These are phyloP conservation scores for Corynascus novoguineensis DNA, from an alignment of 495 filamentous ascomycete species.

Conservation along the genomic window DNA sequence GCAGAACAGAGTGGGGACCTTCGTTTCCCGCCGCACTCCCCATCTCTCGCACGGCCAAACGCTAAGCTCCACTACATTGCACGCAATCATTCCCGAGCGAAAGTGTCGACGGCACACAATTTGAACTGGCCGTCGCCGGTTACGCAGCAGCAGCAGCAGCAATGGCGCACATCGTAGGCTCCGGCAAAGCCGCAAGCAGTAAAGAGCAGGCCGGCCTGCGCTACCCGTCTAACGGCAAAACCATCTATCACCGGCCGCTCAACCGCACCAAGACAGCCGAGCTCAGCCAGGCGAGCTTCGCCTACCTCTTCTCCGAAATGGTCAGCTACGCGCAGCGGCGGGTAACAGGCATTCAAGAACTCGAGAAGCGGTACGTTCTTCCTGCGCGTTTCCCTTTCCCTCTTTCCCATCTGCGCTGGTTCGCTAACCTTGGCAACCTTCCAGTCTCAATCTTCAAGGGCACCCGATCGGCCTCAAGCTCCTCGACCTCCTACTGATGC, in stretches of 20 bases:
- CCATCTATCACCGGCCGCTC: slow-evolving; percentile 93
- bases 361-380: slow-evolving; percentile 74
- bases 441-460: slow-evolving; percentile 86
- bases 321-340: slow-evolving; percentile 87
- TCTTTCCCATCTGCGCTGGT: neutral
- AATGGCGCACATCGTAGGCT: slow-evolving; percentile 15
- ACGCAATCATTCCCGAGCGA: too few relatives aligned
- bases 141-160: neutral
- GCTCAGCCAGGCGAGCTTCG: slow-evolving; percentile 86
- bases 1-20: neutral
- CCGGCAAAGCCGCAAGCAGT: slow-evolving; percentile 14
- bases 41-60: too few relatives aligned
- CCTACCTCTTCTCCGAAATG: slow-evolving; percentile 95
- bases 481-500: slow-evolving; percentile 87
- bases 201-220: slow-evolving; percentile 56
- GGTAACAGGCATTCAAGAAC: slow-evolving; percentile 84
- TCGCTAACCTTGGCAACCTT: neutral
- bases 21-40: too few relatives aligned
- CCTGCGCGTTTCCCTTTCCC: slow-evolving; percentile 1
- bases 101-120: too few relatives aligned
- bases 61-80: too few relatives aligned
- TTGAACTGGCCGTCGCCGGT: too few relatives aligned
- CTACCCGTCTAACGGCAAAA: slow-evolving; percentile 91
- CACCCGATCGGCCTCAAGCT: slow-evolving; percentile 91
- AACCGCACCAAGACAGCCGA: slow-evolving; percentile 82